Evolutionary conservation across 1,284 basidiomycete genomes (phyloP), one percentile per base, ranked within the genome.

Genomic region (Ustilago shanxiensis): DNA sequence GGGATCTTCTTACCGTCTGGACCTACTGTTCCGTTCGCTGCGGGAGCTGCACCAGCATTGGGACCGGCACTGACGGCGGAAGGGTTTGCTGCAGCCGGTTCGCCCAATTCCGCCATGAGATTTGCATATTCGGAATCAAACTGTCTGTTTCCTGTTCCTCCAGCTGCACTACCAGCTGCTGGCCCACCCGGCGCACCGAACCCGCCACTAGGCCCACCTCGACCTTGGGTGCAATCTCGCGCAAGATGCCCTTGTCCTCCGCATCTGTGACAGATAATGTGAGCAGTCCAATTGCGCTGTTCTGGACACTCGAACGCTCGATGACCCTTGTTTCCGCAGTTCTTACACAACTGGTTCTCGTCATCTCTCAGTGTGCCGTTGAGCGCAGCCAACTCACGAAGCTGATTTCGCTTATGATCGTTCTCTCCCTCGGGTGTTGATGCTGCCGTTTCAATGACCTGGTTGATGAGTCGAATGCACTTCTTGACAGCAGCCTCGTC

Each of bases 341-440:
- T 98, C 88, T 98, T 95, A 88, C 97, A 98, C 76, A 98, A 91
- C 88, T 99, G 97, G 85, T 98, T 98, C 88, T 99, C 97, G 87
- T 99, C 97, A 86, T 99, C 97, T 81, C 97, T 94, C 66, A 99
- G 91, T 28, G 97, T 99, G 87, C 97, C 97, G 86, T 99, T 99
- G 60, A 99, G 89, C 20, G 95, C 95, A 16, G 97, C 97, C 33
- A 99, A 90, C 87, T 99, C 97, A 80, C 97, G 94, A 55, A 99
- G 91, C 88, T 99, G 97, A 86, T 96, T 98, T 59, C 97, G 92
- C 87, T 99, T 99, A 89, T 99, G 97, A 86, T 98, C 96, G 86
- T 99, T 99, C 88, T 99, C 95, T 41, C 95, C 95, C 89, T 99
- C 97, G 1, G 97, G 97, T 3, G 95, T 98, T 22, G 95, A 98